Base-by-base conservation (phyloP, 768 basidiomycete genomes). In the Leccinum longicurvipes region DNA sequence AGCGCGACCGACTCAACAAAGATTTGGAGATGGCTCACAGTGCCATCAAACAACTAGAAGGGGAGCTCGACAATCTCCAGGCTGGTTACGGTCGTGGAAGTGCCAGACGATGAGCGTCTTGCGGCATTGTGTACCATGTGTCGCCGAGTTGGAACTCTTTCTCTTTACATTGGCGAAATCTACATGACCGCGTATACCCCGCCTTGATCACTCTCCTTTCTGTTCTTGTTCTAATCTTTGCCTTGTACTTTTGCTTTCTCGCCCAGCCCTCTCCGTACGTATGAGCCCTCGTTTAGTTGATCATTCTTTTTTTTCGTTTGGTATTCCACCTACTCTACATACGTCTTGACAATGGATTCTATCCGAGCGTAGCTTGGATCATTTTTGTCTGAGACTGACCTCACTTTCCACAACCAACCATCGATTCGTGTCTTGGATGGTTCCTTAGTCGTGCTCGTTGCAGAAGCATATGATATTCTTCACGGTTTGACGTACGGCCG, bases 1-100 rank as follows among this genome's bases (percentile, higher is more conserved):
- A 99, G 75, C 86, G 97, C 64, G 97, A 98, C 73, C 86, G 97
- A 50, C 86, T 99, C 78, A 99, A 98, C 85, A 98, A 98, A 76
- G 97, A 98, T 68, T 82, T 99, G 69, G 96, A 98, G 77, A 74
- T 83, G 71, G 92, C 95, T 10, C 91, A 93, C 81, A 85, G 89
- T 54, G 82, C 89, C 23, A 95, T 96, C 81, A 97, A 97, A 76
- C 77, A 84, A 57, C 82, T 95, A 72, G 93, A 97, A 71, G 83
- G 83, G 24, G 93, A 97, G 73, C 81, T 97, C 59, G 93, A 95
- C 77, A 87, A 85, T 64, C 82, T 95, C 49, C 90, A 93, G 72
- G 85, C 87, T 60, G 91, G 90, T 36, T 93, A 91, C 62, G 87
- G 89, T 53, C 83, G 91, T 44, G 85, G 88, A 68, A 71, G 70